phyloP scores from a whole-genome alignment of 2,329 filamentous ascomycete genomes.

The Alternaria rosae region DNA sequence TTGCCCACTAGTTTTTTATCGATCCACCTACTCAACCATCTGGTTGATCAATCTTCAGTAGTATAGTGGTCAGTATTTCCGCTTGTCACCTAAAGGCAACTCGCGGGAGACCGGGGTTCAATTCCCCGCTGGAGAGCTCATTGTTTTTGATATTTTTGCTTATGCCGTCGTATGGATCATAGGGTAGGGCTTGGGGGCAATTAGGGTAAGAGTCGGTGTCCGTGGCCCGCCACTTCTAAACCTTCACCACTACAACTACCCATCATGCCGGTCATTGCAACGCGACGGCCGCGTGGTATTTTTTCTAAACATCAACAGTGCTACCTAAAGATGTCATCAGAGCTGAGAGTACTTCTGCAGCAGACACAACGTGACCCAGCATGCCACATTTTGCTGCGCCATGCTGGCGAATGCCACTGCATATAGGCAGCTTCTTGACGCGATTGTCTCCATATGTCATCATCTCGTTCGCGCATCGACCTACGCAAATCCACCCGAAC shows the following conservation, averaged over 20 bases:
- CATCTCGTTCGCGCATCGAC: not conserved
- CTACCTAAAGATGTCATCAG: not conserved
- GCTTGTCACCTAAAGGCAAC: conserved; percentile 16
- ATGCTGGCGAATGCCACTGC: not conserved
- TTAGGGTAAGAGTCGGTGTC: not conserved
- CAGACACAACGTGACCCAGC: not conserved
- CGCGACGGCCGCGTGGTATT: not conserved
- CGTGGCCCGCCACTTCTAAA: too few species aligned
- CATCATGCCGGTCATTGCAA: not conserved
- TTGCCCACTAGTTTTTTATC: not conserved
- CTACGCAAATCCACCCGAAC: not conserved
- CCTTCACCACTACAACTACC: not conserved
- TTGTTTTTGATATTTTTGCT: not conserved
- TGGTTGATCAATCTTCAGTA: conserved; percentile 13
- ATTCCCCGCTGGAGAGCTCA: conserved; percentile 15
- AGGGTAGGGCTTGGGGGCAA: not conserved
- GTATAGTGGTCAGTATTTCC: conserved; percentile 26
- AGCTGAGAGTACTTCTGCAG: not conserved
- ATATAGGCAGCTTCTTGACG: not conserved
- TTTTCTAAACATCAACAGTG: not conserved
- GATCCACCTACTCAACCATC: not conserved
- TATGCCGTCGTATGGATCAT: not conserved
- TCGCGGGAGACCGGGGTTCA: conserved; percentile 18
- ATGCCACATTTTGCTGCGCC: not conserved
- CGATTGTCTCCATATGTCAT: not conserved